These are phyloP conservation scores for Alnus glutinosa DNA, from an alignment of 306 rosid species.

Conservation along the genomic window DNA sequence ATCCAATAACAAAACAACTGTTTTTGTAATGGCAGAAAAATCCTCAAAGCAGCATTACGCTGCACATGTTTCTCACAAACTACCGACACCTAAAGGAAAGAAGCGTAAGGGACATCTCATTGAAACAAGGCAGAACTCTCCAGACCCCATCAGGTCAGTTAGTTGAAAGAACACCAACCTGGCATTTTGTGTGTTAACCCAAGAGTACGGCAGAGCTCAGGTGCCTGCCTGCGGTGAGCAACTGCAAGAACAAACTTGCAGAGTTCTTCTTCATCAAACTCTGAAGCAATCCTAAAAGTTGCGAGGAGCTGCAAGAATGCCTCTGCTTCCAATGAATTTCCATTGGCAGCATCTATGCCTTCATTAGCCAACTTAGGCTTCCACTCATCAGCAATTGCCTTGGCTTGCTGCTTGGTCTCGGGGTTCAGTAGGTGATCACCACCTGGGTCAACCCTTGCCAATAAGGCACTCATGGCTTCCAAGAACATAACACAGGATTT, in stretches of 20 bases:
- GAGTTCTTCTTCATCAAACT: slow-evolving; percentile 87
- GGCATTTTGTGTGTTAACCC: slow-evolving; percentile 84
- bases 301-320: slow-evolving; percentile 85
- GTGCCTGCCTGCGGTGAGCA: slow-evolving; percentile 76
- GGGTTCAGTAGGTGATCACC: slow-evolving; percentile 73
- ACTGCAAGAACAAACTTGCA: slow-evolving; percentile 84
- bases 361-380: slow-evolving; percentile 69
- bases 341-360: slow-evolving; percentile 82
- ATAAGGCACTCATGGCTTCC: slow-evolving; percentile 69
- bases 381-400: slow-evolving; percentile 92
- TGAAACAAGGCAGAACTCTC: slow-evolving; percentile 53
- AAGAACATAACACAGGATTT: slow-evolving; percentile 57
- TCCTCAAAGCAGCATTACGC: slow-evolving; percentile 20
- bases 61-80: slow-evolving; percentile 23
- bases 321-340: slow-evolving; percentile 83
- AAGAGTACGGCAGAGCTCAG: slow-evolving; percentile 90
- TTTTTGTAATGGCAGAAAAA: slow-evolving; percentile 16
- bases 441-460: slow-evolving; percentile 75
- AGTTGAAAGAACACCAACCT: slow-evolving; percentile 82
- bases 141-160: slow-evolving; percentile 66
- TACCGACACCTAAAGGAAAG: slow-evolving; percentile 35
- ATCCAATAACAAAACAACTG: slow-evolving; percentile 20
- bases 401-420: slow-evolving; percentile 87
- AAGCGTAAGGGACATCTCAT: slow-evolving; percentile 39
- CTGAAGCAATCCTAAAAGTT: slow-evolving; percentile 78